Base-by-base conservation (phyloP, 192 early-diverging fungal species). In the Lobosporangium transversale region DNA sequence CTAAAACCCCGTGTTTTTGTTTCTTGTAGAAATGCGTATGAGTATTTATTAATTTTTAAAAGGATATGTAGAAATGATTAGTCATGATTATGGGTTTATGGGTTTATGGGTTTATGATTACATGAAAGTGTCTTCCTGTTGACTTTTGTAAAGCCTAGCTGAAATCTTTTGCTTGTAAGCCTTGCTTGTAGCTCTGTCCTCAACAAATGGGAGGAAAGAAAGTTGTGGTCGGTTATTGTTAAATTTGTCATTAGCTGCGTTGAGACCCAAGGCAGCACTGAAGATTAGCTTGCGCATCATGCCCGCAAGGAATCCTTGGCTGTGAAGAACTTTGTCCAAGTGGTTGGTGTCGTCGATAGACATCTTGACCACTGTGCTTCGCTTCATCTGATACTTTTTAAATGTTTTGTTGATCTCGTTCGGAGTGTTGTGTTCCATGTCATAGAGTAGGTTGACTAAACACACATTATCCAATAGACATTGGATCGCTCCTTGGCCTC, bases 221-320 rank as follows among this genome's bases (percentile, higher is more conserved):
- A 71, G 60, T 26, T 71, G 69, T 3, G 69, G 69, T 37, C 61
- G 43, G 36, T 63, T 57, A 43, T 47, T 50, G 37, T 63, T 71
- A 27, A 52, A 57, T 29, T 58, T 63, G 69, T 71, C 69, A 40
- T 70, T 70, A 2, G 21, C 42, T 53, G 54, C 58, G 48, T 33
- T 49, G 44, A 62, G 49, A 43, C 29, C 27, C 58, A 50, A 70
- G 14, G 53, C 12, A 9, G 54, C 24, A 30, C 58, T 71, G 48
- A 71, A 71, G 1, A 58, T 1, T 3, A 71, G 11, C 36, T 48
- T 62, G 18, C 69, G 59, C 54, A 56, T 71, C 60, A 71, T 52
- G 4, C 55, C 48, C 32, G 54, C 69, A 10, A 63, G 2, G 4
- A 71, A 43, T 4, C 69, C 69, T 15, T 70, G 68, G 0, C 58